These are phyloP conservation scores for Sherardia arvensis DNA, from an alignment of 257 asterid species.

Conservation along the genomic window DNA sequence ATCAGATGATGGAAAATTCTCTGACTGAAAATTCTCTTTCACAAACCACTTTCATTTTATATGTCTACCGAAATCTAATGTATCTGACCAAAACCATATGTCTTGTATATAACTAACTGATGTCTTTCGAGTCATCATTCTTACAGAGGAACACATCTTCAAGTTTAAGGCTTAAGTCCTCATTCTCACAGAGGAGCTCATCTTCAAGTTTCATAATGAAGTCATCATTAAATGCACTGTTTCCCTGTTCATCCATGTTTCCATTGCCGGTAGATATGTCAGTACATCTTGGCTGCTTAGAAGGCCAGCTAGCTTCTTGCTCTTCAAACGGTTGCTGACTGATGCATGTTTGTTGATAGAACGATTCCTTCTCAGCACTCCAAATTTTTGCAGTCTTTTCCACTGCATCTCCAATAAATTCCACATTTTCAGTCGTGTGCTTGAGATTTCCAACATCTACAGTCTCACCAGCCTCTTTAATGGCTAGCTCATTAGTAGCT, in stretches of 20 bases:
- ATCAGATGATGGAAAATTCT: too few species aligned
- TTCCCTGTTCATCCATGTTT: conserved; percentile 5
- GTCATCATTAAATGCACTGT: conserved; percentile 14
- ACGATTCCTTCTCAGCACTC: conserved; percentile 44
- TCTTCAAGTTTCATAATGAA: conserved; percentile 31
- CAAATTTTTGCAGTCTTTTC: conserved; percentile 51
- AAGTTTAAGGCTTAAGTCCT: too few species aligned
- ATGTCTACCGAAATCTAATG: too few species aligned
- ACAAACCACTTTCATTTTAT: too few species aligned
- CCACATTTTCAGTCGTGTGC: conserved; percentile 52
- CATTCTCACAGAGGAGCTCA: conserved; percentile 13
- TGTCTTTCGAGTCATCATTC: conserved; percentile 1
- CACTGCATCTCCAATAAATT: conserved; percentile 47
- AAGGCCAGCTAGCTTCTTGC: conserved; percentile 4
- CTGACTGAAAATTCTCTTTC: too few species aligned
- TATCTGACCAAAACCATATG: background rate
- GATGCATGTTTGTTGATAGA: conserved; percentile 43
- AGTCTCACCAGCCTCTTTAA: conserved; percentile 59
- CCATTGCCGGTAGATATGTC: conserved; percentile 5
- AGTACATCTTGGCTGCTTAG: background rate
- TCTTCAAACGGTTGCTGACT: conserved; percentile 10
- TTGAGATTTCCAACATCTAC: conserved; percentile 52
- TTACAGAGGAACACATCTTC: too few species aligned
- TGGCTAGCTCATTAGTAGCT: conserved; percentile 62
- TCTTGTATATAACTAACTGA: background rate